Evolutionary conservation across 768 basidiomycete genomes (phyloP).

Genomic region (Leccinum subgranulosum): DNA sequence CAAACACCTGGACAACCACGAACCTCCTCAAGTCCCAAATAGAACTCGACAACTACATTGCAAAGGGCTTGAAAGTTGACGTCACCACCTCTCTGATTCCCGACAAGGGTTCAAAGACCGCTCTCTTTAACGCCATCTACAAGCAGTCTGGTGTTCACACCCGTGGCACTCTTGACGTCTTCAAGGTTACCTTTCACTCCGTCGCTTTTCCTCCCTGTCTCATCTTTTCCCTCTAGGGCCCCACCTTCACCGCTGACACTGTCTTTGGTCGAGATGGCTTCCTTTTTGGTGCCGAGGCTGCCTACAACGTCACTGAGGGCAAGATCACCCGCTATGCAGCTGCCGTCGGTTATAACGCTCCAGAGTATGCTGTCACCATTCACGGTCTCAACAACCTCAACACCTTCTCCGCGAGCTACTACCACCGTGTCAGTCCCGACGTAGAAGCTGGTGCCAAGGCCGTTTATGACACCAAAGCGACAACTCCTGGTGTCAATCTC

Average conservation of each 20-base stretch:
- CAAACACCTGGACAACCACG: conserved; percentile 92
- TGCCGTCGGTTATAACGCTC: conserved; percentile 92
- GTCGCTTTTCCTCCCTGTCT: not conserved
- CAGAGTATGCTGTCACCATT: conserved; percentile 91
- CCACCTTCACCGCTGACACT: conserved; percentile 94
- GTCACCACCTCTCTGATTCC: conserved; percentile 79
- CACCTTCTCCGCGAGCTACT: conserved; percentile 94
- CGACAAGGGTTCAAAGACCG: conserved; percentile 82
- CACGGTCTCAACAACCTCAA: conserved; percentile 95
- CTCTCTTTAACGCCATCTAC: conserved; percentile 80
- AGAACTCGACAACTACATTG: conserved; percentile 96
- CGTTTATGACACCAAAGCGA: conserved; percentile 90
- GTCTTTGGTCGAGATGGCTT: conserved; percentile 96
- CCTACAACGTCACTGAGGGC: conserved; percentile 95
- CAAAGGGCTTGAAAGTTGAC: conserved; percentile 97
- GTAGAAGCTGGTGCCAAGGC: conserved; percentile 97
- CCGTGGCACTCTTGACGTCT: conserved; percentile 84
- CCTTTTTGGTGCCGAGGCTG: conserved; percentile 93
- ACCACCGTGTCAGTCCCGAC: conserved; percentile 90
- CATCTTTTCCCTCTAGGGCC: conserved; percentile 58
- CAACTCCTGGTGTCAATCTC: conserved; percentile 79
- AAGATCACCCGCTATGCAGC: conserved; percentile 88
- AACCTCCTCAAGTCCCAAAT: conserved; percentile 90
- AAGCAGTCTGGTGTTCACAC: conserved; percentile 96
- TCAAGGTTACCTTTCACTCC: conserved; percentile 63